Conservation (phyloP, 78 protist genomes). For the Diacronema lutheri region DNA sequence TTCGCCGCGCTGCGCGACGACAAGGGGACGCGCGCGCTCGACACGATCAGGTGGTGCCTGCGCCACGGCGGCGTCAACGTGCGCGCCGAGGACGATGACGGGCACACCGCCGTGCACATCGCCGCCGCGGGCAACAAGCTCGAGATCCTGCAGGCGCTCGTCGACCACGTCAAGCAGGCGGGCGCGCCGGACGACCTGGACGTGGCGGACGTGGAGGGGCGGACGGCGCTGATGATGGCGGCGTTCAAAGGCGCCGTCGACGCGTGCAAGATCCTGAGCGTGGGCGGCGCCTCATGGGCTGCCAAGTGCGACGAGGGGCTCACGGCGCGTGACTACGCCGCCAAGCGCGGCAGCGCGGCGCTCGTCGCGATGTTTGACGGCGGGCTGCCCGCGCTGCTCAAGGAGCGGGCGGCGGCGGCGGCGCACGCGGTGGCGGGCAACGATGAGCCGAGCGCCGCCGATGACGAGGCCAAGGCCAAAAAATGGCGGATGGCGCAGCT, state of each 20-base stretch:
- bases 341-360: too few species aligned
- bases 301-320: neutral
- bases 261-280: neutral
- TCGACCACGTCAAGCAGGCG: neutral
- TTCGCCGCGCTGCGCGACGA: neutral
- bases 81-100: slow-evolving; percentile 11
- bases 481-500: too few species aligned
- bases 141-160: neutral
- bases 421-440: too few species aligned
- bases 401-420: too few species aligned
- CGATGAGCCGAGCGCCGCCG: too few species aligned
- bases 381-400: neutral
- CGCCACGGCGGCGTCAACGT: neutral
- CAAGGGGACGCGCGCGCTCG: neutral
- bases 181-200: neutral
- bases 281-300: neutral
- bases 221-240: slow-evolving; percentile 21
- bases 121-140: neutral
- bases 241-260: neutral
- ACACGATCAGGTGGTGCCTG: slow-evolving; percentile 5
- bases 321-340: neutral
- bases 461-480: too few species aligned
- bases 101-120: neutral
- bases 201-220: neutral
- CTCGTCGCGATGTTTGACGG: too few species aligned